Evolutionary conservation across 148 eudicot genomes (phyloP).

Genomic region (Arbutus unedo): DNA sequence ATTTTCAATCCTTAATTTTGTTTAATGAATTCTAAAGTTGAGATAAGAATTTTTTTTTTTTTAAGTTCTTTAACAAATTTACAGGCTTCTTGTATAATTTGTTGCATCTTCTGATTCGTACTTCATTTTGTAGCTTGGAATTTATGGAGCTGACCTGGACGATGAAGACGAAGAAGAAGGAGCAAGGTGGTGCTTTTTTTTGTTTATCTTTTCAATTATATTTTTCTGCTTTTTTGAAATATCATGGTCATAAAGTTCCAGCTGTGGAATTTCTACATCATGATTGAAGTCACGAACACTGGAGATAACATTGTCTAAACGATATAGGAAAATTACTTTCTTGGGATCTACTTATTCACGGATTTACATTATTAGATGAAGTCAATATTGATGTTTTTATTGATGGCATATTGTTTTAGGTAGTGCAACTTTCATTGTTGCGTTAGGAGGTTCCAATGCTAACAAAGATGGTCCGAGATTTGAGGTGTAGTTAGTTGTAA

Average conservation of each 20-base stretch:
- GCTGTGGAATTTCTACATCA: neutral
- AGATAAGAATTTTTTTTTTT: too few species aligned
- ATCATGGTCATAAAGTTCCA: neutral
- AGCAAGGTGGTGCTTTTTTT: conserved; percentile 36
- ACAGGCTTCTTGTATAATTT: neutral
- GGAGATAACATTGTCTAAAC: neutral
- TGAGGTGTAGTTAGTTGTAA: neutral
- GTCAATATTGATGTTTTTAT: neutral
- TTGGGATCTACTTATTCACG: neutral
- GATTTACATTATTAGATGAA: neutral
- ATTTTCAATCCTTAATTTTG: too few species aligned
- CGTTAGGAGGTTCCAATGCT: neutral
- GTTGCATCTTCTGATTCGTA: conserved; percentile 14
- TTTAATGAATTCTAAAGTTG: too few species aligned
- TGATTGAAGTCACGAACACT: too few species aligned
- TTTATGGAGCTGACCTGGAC: conserved; percentile 46
- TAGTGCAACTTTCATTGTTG: neutral
- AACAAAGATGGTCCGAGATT: neutral
- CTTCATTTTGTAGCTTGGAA: conserved; percentile 49
- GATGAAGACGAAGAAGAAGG: conserved; percentile 40
- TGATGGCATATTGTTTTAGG: neutral
- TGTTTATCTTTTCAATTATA: neutral
- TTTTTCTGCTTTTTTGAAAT: neutral
- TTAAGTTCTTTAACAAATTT: neutral
- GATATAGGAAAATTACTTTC: neutral